Evolutionary conservation across 2,329 filamentous ascomycete species (phyloP).

Genomic region (Colletotrichum navitas): DNA sequence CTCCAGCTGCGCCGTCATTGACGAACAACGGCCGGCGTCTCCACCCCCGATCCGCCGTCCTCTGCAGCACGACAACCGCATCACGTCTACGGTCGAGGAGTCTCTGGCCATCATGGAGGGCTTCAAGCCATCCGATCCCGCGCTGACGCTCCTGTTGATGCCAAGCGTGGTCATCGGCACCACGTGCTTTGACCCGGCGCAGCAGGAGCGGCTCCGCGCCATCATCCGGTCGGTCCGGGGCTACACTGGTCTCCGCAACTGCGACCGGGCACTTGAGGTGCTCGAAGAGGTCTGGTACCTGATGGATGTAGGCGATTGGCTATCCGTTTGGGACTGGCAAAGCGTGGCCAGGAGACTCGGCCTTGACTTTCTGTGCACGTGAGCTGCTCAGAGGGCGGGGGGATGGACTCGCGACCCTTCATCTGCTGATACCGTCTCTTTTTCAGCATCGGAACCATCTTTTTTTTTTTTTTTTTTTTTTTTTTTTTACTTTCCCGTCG

Average conservation of each 20-base stretch:
- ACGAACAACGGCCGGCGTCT: conserved; percentile 49
- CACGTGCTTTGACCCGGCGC: conserved; percentile 66
- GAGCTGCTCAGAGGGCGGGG: conserved; percentile 40
- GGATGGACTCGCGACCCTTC: neutral
- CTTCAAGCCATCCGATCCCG: conserved; percentile 69
- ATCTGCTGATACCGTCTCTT: neutral
- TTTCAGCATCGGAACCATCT: no score
- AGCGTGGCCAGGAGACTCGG: conserved; percentile 64
- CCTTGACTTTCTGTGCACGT: conserved; percentile 68
- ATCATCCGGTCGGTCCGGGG: conserved; percentile 65
- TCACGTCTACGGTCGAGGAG: conserved; percentile 68
- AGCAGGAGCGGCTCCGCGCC: conserved; percentile 65
- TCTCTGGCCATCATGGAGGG: conserved; percentile 66
- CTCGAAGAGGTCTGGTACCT: conserved; percentile 71
- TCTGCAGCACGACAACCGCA: conserved; percentile 62
- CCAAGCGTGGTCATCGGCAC: conserved; percentile 72
- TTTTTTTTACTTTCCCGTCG: conserved; percentile 16
- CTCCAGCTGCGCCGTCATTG: conserved; percentile 32
- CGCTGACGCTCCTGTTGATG: conserved; percentile 70
- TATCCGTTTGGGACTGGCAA: conserved; percentile 75
- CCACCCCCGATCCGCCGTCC: conserved; percentile 63
- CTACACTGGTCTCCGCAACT: conserved; percentile 72
- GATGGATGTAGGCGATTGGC: conserved; percentile 70
- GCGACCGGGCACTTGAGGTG: conserved; percentile 65
- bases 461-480: neutral